Evolutionary conservation across 164 flowering plant species (phyloP).

Genomic region (Amborella trichopoda): DNA sequence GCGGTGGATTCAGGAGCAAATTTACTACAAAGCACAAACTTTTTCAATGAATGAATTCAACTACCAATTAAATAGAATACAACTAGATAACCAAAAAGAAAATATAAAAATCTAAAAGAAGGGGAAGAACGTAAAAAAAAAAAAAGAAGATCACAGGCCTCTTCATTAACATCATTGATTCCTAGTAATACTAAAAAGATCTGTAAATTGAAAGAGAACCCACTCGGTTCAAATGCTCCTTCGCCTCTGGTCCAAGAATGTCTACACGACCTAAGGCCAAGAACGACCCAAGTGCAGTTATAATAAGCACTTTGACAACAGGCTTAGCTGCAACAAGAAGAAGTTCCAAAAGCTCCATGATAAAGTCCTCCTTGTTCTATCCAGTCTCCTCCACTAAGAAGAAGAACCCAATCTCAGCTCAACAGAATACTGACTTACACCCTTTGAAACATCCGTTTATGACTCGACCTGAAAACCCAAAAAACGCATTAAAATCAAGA

Average conservation of each 20-base stretch:
- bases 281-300: conserved; percentile 39
- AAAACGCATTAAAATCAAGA: neutral
- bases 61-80: neutral
- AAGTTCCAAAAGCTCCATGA: conserved; percentile 33
- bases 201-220: conserved; percentile 3
- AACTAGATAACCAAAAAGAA: neutral
- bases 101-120: neutral
- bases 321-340: conserved; percentile 29
- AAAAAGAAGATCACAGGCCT: neutral
- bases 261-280: conserved; percentile 27
- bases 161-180: neutral
- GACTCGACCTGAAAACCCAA: neutral
- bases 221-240: conserved; percentile 39
- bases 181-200: neutral
- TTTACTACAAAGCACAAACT: neutral
- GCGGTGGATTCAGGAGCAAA: neutral
- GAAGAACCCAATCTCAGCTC: neutral
- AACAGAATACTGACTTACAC: neutral
- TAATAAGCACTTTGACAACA: conserved; percentile 34
- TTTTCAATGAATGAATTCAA: neutral
- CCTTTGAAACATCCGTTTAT: neutral
- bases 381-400: too few relatives aligned
- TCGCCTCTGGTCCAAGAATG: conserved; percentile 34
- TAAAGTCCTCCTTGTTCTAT: neutral
- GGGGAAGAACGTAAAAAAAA: neutral